phyloP scores from a whole-genome alignment of 2,329 filamentous ascomycete species.

The Cladosporium velox region DNA sequence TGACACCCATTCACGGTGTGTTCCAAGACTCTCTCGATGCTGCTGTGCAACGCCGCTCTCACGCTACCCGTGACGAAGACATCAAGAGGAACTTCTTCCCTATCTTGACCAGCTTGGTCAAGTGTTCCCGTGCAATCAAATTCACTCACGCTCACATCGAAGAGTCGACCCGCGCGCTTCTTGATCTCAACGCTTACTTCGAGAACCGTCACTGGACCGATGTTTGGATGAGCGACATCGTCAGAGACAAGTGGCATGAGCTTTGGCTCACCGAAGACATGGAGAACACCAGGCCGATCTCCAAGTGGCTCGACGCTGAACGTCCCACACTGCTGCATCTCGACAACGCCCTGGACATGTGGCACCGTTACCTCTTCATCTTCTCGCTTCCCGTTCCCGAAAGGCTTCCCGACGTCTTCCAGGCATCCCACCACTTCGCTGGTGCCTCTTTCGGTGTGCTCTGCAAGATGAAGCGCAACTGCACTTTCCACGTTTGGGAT shows the following conservation, averaged over 20 bases:
- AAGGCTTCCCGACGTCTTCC: conserved; percentile 61
- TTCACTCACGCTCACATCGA: conserved; percentile 43
- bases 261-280: conserved; percentile 50
- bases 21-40: conserved; percentile 46
- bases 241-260: conserved; percentile 50
- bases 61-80: conserved; percentile 37
- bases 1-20: conserved; percentile 45
- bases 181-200: conserved; percentile 50
- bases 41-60: conserved; percentile 40
- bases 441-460: conserved; percentile 63
- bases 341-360: conserved; percentile 49
- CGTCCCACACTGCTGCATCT: conserved; percentile 49
- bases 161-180: conserved; percentile 43
- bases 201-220: conserved; percentile 50
- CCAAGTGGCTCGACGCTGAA: conserved; percentile 50
- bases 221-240: conserved; percentile 50
- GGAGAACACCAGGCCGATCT: conserved; percentile 44
- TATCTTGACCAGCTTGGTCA: conserved; percentile 44
- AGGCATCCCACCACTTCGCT: conserved; percentile 64
- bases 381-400: conserved; percentile 60
- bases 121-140: conserved; percentile 41
- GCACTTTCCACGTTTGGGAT: conserved; percentile 65
- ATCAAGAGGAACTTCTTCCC: conserved; percentile 45
- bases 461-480: conserved; percentile 61
- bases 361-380: conserved; percentile 54